phyloP scores from a whole-genome alignment of 805 yeast genomes.

The Crinitomyces ghanaensis region DNA sequence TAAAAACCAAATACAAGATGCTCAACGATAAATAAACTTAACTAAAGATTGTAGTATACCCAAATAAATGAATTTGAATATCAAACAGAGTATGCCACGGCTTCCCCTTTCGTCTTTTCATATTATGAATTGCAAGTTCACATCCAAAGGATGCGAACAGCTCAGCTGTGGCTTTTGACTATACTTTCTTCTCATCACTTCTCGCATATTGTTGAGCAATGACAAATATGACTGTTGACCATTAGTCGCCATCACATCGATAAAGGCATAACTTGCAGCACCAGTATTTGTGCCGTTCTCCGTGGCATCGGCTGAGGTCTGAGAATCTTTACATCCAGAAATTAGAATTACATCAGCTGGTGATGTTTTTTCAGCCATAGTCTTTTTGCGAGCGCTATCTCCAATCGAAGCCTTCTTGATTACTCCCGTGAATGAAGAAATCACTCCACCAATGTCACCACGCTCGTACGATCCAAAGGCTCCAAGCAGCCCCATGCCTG shows the following conservation, averaged over 20 bases:
- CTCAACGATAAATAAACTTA: too few species aligned
- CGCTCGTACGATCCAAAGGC: conserved; percentile 49
- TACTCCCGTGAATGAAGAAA: conserved; percentile 30
- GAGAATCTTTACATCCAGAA: conserved; percentile 76
- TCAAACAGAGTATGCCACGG: too few species aligned
- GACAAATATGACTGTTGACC: conserved; percentile 60
- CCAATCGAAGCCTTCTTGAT: conserved; percentile 27
- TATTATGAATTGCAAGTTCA: conserved; percentile 34
- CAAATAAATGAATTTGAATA: too few species aligned
- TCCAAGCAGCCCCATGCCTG: conserved; percentile 52
- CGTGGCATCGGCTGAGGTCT: conserved; percentile 72
- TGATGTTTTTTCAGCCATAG: conserved; percentile 48
- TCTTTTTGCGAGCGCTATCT: conserved; percentile 30
- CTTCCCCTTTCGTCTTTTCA: conserved; percentile 15
- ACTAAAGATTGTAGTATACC: too few species aligned
- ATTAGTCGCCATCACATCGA: conserved; percentile 46
- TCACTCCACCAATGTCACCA: conserved; percentile 43
- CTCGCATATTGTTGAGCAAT: conserved; percentile 59
- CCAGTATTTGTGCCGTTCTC: conserved; percentile 67
- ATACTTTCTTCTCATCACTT: conserved; percentile 49
- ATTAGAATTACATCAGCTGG: conserved; percentile 68
- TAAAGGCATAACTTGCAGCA: conserved; percentile 75
- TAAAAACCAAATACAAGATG: too few species aligned
- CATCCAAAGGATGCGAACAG: conserved; percentile 10
- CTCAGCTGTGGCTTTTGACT: conserved; percentile 77